Evolutionary conservation across 805 yeast genomes (phyloP).

Genomic region (Schizosaccharomyces octosporus): DNA sequence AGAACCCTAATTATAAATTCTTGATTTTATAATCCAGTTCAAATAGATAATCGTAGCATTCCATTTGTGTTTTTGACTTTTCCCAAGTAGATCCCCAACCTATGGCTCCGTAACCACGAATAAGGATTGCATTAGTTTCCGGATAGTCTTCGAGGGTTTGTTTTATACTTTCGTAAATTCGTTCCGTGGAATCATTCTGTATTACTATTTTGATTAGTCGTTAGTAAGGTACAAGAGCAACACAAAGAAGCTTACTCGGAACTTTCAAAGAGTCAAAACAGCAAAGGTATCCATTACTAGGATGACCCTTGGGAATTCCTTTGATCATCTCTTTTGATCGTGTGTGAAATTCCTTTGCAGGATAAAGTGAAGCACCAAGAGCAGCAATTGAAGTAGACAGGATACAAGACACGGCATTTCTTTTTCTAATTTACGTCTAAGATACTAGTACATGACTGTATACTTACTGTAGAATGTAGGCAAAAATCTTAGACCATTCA

Average conservation of each 20-base stretch:
- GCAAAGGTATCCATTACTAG: slow-evolving; percentile 41
- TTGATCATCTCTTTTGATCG: slow-evolving; percentile 75
- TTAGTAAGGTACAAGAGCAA: not conserved
- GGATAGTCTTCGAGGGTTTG: slow-evolving; percentile 46
- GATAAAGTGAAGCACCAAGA: not conserved
- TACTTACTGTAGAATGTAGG: not conserved
- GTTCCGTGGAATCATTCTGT: slow-evolving; percentile 71
- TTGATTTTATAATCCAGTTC: not conserved
- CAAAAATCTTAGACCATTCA: not conserved
- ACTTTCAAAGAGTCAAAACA: slow-evolving; percentile 53
- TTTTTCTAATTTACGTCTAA: not conserved
- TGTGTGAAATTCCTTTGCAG: slow-evolving; percentile 26
- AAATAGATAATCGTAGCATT: slow-evolving; percentile 1
- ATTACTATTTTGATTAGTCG: slow-evolving; percentile 19
- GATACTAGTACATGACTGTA: not conserved
- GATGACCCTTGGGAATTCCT: slow-evolving; percentile 40
- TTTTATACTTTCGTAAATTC: slow-evolving; percentile 41
- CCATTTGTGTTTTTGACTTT: slow-evolving; percentile 41
- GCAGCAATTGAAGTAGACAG: not conserved
- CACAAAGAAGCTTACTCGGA: slow-evolving; percentile 23
- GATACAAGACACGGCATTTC: not conserved
- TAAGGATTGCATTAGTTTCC: slow-evolving; percentile 59
- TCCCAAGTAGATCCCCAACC: slow-evolving; percentile 86
- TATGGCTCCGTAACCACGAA: slow-evolving; percentile 77
- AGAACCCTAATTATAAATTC: not conserved